phyloP scores from a whole-genome alignment of 495 filamentous ascomycete genomes.

The Podospora anserina region DNA sequence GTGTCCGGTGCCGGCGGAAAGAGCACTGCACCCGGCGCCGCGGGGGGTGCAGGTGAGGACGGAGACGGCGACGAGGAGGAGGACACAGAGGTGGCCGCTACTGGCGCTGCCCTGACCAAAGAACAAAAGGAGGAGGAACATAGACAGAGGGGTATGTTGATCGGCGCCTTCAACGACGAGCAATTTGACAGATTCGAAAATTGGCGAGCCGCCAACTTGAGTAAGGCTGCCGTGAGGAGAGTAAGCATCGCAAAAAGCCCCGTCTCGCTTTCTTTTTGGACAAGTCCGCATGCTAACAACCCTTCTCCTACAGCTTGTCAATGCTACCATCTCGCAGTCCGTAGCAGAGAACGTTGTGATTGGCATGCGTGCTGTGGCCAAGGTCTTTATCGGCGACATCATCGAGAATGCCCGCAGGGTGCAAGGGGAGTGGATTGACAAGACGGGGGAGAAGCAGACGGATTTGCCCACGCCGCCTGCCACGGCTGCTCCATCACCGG shows the following conservation, averaged over 20 bases:
- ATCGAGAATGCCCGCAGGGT: slow-evolving; percentile 76
- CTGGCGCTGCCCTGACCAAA: slow-evolving; percentile 59
- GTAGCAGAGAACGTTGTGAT: slow-evolving; percentile 74
- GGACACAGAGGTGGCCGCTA: slow-evolving; percentile 63
- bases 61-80: slow-evolving; percentile 66
- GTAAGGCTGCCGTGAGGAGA: slow-evolving; percentile 35
- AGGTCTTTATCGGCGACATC: slow-evolving; percentile 79
- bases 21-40: slow-evolving; percentile 24
- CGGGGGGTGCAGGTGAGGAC: slow-evolving; percentile 35
- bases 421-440: slow-evolving; percentile 71
- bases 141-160: slow-evolving; percentile 56
- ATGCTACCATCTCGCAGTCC: slow-evolving; percentile 85
- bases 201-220: slow-evolving; percentile 67
- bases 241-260: slow-evolving; percentile 32
- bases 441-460: slow-evolving; percentile 48
- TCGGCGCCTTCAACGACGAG: slow-evolving; percentile 61
- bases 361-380: slow-evolving; percentile 75
- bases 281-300: slow-evolving; percentile 23
- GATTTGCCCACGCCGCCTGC: slow-evolving; percentile 38
- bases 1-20: slow-evolving; percentile 37
- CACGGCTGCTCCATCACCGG: slow-evolving; percentile 16
- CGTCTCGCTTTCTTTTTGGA: not conserved
- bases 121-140: slow-evolving; percentile 70
- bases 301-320: slow-evolving; percentile 57
- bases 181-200: slow-evolving; percentile 72